phyloP scores from a whole-genome alignment of 2,329 filamentous ascomycete species.

The Pseudogymnoascus sp. region DNA sequence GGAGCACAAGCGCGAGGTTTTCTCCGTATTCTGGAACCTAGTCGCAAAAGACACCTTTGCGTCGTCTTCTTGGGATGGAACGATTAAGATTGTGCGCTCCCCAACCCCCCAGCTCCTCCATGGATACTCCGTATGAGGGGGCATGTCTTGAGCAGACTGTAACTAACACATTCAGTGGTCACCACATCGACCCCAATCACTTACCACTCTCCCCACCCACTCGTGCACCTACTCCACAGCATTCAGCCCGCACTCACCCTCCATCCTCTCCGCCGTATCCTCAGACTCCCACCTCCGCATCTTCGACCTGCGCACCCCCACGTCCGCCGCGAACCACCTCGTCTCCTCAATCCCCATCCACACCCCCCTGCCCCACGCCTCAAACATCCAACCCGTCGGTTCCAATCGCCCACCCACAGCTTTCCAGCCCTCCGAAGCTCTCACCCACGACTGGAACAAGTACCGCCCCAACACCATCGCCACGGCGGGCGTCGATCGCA shows the following conservation, averaged over 20 bases:
- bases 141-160: slow-evolving; percentile 8
- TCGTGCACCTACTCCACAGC: slow-evolving; percentile 90
- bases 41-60: slow-evolving; percentile 85
- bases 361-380: slow-evolving; percentile 14
- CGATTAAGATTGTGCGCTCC: slow-evolving; percentile 67
- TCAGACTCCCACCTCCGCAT: slow-evolving; percentile 84
- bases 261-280: slow-evolving; percentile 77
- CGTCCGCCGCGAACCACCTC: slow-evolving; percentile 81
- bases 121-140: background rate
- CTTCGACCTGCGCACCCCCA: slow-evolving; percentile 84
- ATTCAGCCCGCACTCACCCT: slow-evolving; percentile 81
- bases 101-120: background rate
- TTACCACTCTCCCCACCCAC: slow-evolving; percentile 83
- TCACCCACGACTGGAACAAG: slow-evolving; percentile 99
- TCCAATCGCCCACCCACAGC: slow-evolving; percentile 22
- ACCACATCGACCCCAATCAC: slow-evolving; percentile 63
- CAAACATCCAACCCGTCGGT: slow-evolving; percentile 15
- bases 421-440: slow-evolving; percentile 52
- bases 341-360: slow-evolving; percentile 78
- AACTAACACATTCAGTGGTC: slow-evolving; percentile 56
- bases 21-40: slow-evolving; percentile 87
- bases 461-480: slow-evolving; percentile 81
- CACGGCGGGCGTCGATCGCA: slow-evolving; percentile 79
- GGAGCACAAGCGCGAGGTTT: slow-evolving; percentile 89
- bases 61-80: slow-evolving; percentile 92